These are phyloP conservation scores for Phytomonas sp. DNA, from an alignment of 208 protist genomes.

Conservation along the genomic window DNA sequence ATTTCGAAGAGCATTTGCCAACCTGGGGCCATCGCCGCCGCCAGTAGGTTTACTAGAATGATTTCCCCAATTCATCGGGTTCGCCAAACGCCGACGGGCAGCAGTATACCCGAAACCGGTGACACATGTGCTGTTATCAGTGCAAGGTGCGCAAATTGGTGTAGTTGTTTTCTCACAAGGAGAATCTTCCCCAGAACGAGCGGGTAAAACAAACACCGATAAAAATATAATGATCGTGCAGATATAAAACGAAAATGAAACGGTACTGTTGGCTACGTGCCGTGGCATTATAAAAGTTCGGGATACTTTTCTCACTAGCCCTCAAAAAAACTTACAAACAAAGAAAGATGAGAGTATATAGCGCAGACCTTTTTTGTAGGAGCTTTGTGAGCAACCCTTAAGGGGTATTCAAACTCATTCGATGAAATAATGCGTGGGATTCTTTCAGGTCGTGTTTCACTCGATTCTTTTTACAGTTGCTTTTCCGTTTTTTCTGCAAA, in stretches of 20 bases:
- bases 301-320: not conserved
- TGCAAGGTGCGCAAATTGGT: not conserved
- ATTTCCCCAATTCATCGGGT: not conserved
- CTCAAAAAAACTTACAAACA: not conserved
- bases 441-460: not conserved
- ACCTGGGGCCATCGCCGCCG: not conserved
- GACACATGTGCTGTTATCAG: not conserved
- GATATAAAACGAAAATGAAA: conserved; percentile 8
- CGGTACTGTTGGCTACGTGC: not conserved
- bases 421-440: not conserved
- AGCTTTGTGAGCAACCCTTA: not conserved
- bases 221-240: not conserved
- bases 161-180: not conserved
- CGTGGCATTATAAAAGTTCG: not conserved
- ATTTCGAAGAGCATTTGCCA: not conserved
- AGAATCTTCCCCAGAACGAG: not conserved
- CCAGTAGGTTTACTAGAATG: not conserved
- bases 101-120: not conserved
- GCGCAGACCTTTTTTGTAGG: not conserved
- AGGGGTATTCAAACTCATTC: not conserved
- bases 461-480: not conserved
- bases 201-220: conserved; percentile 5
- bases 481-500: not conserved
- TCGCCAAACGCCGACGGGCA: not conserved
- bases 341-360: not conserved